Percentiles rank a stretch among this genome's conserved stretches.
Conservation (phyloP, 1,284 basidiomycete genomes). For the Phenoliferia sp. region DNA sequence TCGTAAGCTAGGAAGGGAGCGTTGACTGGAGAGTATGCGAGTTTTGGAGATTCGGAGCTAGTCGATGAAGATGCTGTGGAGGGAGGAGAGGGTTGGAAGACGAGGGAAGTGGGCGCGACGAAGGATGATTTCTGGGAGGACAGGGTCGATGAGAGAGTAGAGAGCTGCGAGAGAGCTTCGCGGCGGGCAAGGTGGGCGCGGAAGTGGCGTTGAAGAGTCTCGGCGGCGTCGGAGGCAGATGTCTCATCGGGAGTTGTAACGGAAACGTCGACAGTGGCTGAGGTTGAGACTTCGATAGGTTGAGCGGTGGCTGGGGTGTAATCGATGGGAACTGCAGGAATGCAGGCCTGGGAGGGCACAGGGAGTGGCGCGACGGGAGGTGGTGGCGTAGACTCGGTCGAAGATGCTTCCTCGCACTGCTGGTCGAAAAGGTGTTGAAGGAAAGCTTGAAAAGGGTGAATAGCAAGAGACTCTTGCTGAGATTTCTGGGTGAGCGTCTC, state of each 20-base stretch:
- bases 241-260: not conserved
- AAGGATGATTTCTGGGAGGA: conserved; percentile 9
- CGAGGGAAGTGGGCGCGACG: conserved; percentile 5
- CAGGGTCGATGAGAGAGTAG: conserved; percentile 9
- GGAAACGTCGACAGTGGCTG: not conserved
- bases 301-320: not conserved
- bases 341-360: not conserved
- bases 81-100: conserved; percentile 4
- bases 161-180: conserved; percentile 14
- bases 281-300: not conserved
- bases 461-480: not conserved
- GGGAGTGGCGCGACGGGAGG: not conserved
- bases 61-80: no score
- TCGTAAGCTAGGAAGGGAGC: conserved; percentile 58
- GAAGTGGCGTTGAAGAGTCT: conserved; percentile 18
- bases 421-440: not conserved
- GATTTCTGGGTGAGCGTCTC: not conserved
- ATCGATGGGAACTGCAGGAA: not conserved
- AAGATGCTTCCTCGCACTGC: not conserved
- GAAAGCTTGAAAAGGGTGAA: not conserved
- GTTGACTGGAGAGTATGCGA: conserved; percentile 53
- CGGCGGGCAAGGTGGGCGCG: conserved; percentile 12
- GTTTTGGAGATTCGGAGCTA: no score
- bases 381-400: not conserved
- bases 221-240: conserved; percentile 7